These are phyloP conservation scores for Polysphondylium violaceum DNA, from an alignment of 78 protist species.

Conservation along the genomic window DNA sequence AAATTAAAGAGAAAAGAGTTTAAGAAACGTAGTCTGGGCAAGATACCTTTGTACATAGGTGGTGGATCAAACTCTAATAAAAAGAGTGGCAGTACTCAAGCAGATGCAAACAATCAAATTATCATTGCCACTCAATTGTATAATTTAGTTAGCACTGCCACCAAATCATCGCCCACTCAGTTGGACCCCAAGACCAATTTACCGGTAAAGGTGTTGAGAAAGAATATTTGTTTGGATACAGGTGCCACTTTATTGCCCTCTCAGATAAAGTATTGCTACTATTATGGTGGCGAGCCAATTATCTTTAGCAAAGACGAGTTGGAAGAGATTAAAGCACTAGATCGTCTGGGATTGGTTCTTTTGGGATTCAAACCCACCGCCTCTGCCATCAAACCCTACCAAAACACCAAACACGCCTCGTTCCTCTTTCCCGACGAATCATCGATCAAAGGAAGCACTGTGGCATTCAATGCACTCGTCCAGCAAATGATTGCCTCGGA, in stretches of 20 bases:
- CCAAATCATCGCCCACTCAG: constrained; percentile 23
- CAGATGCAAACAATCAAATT: background rate
- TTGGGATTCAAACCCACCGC: constrained; percentile 82
- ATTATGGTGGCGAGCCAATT: constrained; percentile 85
- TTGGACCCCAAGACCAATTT: constrained; percentile 73
- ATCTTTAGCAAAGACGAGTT: constrained; percentile 74
- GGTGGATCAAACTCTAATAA: too few species aligned
- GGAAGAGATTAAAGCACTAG: constrained; percentile 43
- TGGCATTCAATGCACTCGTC: constrained; percentile 52
- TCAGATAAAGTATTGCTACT: constrained; percentile 61
- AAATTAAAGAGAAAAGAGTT: constrained; percentile 73
- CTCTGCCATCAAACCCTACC: constrained; percentile 39
- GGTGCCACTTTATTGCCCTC: constrained; percentile 44
- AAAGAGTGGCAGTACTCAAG: too few species aligned
- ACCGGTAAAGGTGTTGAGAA: constrained; percentile 44
- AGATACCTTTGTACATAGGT: constrained; percentile 56
- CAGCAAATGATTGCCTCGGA: constrained; percentile 48
- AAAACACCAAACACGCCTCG: constrained; percentile 23
- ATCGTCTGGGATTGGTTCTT: constrained; percentile 39
- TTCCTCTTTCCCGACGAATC: constrained; percentile 83
- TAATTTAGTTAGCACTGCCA: constrained; percentile 18
- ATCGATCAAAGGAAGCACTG: constrained; percentile 48
- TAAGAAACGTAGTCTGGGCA: constrained; percentile 67
- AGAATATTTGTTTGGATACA: constrained; percentile 73
- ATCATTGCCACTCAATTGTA: constrained; percentile 33